These are phyloP conservation scores for Solanum pimpinellifolium DNA, from an alignment of 257 asterid genomes.

Conservation along the genomic window DNA sequence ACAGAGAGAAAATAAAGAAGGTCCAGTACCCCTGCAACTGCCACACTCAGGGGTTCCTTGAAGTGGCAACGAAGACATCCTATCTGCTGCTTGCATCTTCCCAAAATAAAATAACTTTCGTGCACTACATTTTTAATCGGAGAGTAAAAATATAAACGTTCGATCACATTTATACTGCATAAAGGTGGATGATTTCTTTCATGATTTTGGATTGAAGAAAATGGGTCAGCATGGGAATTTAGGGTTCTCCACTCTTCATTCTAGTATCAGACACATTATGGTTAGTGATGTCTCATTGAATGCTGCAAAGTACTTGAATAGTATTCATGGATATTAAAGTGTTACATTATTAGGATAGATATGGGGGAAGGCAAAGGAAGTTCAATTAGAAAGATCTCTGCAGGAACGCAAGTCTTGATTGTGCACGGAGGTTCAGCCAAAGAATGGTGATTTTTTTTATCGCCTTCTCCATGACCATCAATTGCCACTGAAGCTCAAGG, in stretches of 20 bases:
- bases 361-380: neutral
- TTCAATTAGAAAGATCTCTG: neutral
- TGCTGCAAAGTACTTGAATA: slow-evolving; percentile 9
- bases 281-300: slow-evolving; percentile 19
- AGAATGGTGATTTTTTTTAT: neutral
- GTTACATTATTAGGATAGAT: neutral
- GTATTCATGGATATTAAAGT: neutral
- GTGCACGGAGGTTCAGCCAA: slow-evolving; percentile 11
- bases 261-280: slow-evolving; percentile 34
- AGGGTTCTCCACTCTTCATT: slow-evolving; percentile 12
- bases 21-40: slow-evolving; percentile 57
- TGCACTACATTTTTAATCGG: neutral
- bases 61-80: slow-evolving; percentile 84
- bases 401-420: slow-evolving; percentile 5
- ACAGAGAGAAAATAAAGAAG: slow-evolving; percentile 19
- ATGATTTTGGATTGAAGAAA: slow-evolving; percentile 17
- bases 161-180: slow-evolving; percentile 27
- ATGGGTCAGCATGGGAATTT: slow-evolving; percentile 3
- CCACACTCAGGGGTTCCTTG: slow-evolving; percentile 82
- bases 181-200: slow-evolving; percentile 11
- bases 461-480: slow-evolving; percentile 28
- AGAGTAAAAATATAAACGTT: neutral
- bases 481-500: slow-evolving; percentile 18
- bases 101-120: neutral
- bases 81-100: neutral